Evolutionary conservation across 352 stramenopile genomes (phyloP).

Genomic region (Phytopythium ostracodes): DNA sequence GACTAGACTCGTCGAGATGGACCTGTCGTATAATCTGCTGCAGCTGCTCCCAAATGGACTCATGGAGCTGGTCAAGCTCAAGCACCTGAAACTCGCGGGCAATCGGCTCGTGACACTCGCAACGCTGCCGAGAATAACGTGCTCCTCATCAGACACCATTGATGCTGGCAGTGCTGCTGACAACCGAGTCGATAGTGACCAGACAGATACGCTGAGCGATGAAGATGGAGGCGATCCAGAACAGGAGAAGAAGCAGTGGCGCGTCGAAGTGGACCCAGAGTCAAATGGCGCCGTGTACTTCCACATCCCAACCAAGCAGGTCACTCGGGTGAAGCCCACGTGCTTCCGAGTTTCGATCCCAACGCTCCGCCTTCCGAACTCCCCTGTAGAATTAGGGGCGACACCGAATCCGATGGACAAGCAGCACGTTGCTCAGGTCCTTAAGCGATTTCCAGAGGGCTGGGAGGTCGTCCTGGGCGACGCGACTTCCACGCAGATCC

Average conservation of each 20-base stretch:
- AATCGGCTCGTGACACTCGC: slow-evolving; percentile 70
- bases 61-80: slow-evolving; percentile 33
- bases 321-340: slow-evolving; percentile 44
- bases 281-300: slow-evolving; percentile 51
- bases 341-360: slow-evolving; percentile 56
- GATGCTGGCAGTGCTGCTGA: neutral
- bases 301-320: slow-evolving; percentile 36
- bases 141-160: slow-evolving; percentile 1
- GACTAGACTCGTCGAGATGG: slow-evolving; percentile 36
- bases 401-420: slow-evolving; percentile 5
- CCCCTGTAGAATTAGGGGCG: neutral
- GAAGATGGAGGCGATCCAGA: slow-evolving; percentile 11
- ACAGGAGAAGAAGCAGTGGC: slow-evolving; percentile 46
- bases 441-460: slow-evolving; percentile 27
- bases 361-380: slow-evolving; percentile 25
- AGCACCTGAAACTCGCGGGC: slow-evolving; percentile 32
- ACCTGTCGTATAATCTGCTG: slow-evolving; percentile 66
- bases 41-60: slow-evolving; percentile 50
- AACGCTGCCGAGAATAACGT: slow-evolving; percentile 27
- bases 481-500: slow-evolving; percentile 28
- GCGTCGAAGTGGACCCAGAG: slow-evolving; percentile 47
- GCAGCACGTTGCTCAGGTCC: slow-evolving; percentile 7
- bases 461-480: slow-evolving; percentile 44
- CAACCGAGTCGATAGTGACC: neutral
- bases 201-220: slow-evolving; percentile 11